Conservation (phyloP, 805 yeast genomes). For the Yarrowia osloensis region DNA sequence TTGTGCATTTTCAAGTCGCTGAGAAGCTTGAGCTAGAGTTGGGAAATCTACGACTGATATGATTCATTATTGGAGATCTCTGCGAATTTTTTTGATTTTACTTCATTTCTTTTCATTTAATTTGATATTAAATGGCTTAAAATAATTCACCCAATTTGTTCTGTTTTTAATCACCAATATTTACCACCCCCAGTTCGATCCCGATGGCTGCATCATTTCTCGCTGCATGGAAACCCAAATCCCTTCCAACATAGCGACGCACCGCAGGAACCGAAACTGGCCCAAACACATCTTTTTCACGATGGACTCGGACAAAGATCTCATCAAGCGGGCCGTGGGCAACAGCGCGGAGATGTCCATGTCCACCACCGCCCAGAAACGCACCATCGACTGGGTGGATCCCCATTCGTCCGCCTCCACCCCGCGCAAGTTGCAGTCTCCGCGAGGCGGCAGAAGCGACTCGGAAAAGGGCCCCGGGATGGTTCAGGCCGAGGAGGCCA, state of each 20-base stretch:
- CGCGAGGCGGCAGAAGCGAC: not conserved
- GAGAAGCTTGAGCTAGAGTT: no score
- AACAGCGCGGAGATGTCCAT: conserved; percentile 15
- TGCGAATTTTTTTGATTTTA: no score
- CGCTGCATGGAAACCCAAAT: conserved; percentile 18
- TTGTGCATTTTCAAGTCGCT: no score
- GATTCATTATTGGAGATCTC: no score
- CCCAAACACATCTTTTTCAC: no score
- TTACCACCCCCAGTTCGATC: not conserved
- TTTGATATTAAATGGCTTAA: no score
- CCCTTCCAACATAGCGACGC: not conserved
- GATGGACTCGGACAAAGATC: conserved; percentile 29
- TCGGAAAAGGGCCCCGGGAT: not conserved
- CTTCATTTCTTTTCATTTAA: no score
- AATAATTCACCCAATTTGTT: no score
- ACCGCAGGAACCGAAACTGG: no score
- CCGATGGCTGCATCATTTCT: not conserved
- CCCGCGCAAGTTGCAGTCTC: conserved; percentile 20
- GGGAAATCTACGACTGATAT: no score
- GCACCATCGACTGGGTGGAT: conserved; percentile 30
- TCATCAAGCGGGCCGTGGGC: conserved; percentile 26
- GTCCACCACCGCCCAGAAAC: conserved; percentile 26
- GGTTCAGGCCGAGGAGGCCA: not conserved
- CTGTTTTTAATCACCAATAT: no score
- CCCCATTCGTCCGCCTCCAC: conserved; percentile 12